Percentiles rank a stretch among this genome's conserved stretches.
These are phyloP conservation scores for Camellia lanceoleosa DNA, from an alignment of 148 eudicot species.

Conservation along the genomic window DNA sequence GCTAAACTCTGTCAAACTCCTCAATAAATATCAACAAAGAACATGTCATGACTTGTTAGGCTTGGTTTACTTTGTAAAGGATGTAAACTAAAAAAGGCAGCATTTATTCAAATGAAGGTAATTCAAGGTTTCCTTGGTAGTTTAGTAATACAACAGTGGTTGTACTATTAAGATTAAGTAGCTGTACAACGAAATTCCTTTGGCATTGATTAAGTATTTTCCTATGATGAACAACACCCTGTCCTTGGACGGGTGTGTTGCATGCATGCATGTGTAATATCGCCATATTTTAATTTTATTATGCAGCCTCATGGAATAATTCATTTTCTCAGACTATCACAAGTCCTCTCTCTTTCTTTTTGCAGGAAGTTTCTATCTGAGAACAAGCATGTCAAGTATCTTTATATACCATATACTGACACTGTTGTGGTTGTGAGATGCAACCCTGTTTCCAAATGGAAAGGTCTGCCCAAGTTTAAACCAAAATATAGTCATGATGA, in stretches of 20 bases:
- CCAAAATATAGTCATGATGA: conserved; percentile 81
- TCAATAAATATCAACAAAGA: too few species aligned
- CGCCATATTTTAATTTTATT: neutral
- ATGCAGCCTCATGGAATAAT: neutral
- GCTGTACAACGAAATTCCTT: too few species aligned
- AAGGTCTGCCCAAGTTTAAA: conserved; percentile 63
- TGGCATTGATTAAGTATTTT: too few species aligned
- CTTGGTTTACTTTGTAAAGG: too few species aligned
- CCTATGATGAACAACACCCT: too few species aligned
- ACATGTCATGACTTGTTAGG: too few species aligned
- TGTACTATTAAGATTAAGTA: too few species aligned
- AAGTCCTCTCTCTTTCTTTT: conserved; percentile 8
- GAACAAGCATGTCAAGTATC: conserved; percentile 93
- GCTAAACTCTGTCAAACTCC: too few species aligned
- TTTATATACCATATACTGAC: conserved; percentile 86
- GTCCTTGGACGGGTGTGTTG: neutral
- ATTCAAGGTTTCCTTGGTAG: too few species aligned
- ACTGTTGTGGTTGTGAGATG: conserved; percentile 92
- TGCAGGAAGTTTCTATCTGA: conserved; percentile 84
- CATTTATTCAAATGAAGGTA: too few species aligned
- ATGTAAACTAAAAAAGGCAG: too few species aligned
- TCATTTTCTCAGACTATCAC: conserved; percentile 4
- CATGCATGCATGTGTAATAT: neutral
- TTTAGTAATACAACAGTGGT: too few species aligned
- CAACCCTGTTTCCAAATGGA: conserved; percentile 84